Evolutionary conservation across 306 rosid species (phyloP).

Genomic region (Hippophae gyantsensis): DNA sequence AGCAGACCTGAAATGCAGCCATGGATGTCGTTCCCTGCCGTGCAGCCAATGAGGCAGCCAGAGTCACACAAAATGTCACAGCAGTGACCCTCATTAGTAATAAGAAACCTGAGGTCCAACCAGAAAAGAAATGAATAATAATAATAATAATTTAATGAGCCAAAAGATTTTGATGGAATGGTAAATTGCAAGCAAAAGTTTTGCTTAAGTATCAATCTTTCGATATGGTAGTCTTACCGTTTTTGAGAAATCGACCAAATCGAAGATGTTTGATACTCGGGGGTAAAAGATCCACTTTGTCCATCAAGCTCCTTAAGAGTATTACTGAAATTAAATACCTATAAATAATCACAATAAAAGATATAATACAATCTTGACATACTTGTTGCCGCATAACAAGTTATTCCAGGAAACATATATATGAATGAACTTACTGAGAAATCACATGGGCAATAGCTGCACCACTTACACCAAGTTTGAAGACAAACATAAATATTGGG

Average conservation of each 20-base stretch:
- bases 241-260: conserved; percentile 61
- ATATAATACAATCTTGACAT: not conserved
- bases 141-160: not conserved
- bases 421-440: conserved; percentile 51
- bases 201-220: too few species aligned
- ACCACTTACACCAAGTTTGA: conserved; percentile 53
- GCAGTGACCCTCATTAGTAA: conserved; percentile 63
- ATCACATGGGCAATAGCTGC: conserved; percentile 79
- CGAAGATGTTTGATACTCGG: conserved; percentile 53
- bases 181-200: too few species aligned
- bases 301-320: conserved; percentile 59
- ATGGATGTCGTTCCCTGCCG: conserved; percentile 55
- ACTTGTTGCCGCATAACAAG: not conserved
- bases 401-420: not conserved
- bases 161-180: not conserved
- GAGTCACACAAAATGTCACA: conserved; percentile 66
- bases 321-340: conserved; percentile 63
- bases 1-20: conserved; percentile 77
- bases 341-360: not conserved
- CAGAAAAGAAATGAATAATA: not conserved
- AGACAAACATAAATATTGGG: conserved; percentile 53
- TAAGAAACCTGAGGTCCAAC: conserved; percentile 40
- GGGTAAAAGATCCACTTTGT: conserved; percentile 57
- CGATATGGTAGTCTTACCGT: conserved; percentile 29
- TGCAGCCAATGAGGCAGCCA: conserved; percentile 70